Base-by-base conservation (phyloP, 2,329 filamentous ascomycete species). In the Botrytis fabae region DNA sequence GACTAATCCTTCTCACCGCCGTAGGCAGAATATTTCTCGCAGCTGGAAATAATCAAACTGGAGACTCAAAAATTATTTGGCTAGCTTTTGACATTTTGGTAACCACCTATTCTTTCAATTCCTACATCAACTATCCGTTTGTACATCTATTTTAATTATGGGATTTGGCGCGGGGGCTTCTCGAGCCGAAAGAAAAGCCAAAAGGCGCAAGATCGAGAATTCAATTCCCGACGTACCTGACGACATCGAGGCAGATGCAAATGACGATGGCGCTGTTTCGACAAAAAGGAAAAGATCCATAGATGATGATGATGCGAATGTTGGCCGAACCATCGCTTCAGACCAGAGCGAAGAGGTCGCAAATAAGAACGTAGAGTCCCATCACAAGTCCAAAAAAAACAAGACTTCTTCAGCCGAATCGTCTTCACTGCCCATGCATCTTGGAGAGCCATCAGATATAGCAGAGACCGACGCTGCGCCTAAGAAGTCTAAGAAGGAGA, bases 401-500 rank as follows among this genome's bases (percentile, higher is more conserved):
- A 72, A 68, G 40, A 65, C 32, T 6, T 25, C 38, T 46, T n/a
- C 62, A 22, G 14, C n/a, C 28, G 32, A 68, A 25, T 25, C 28
- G 48, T 16, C 61, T 57, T 57, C n/a, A n/a, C 25, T 18, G 14
- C 38, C 32, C 6, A 9, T 32, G 22, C 40, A 28, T n/a, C 54
- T 35, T 44, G 57, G 28, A 66, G 73, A 60, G 59, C 32, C 75
- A 73, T 60, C 40, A 6, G 65, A 71, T 25, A 61, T 63, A 38
- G 74, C 71, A 64, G 76, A 73, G 70, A 60, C 80, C 71, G 77
- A 79, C 72, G 80, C 75, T 61, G 72, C 74, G 57, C 77, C 75
- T 16, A 80, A 79, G 74, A 82, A 82, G 75, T 78, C 79, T 51
- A 81, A 81, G 76, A 82, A 82, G 75, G 81, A 81, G 71, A 77